These are phyloP conservation scores for Talaromyces sp. DNA, from an alignment of 2,329 filamentous ascomycete genomes.

Conservation along the genomic window DNA sequence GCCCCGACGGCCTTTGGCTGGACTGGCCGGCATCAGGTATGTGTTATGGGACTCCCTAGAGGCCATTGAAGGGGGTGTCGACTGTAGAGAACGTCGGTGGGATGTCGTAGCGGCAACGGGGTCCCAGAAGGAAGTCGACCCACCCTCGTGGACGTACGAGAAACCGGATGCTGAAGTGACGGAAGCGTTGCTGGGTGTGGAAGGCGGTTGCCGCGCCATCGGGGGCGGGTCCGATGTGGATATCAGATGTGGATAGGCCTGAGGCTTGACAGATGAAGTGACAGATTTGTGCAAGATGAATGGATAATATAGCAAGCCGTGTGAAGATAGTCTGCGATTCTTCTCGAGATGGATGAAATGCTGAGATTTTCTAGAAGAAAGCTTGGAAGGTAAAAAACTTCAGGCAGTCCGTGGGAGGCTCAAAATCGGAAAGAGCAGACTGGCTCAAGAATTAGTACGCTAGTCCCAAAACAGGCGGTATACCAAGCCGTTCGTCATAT, in stretches of 20 bases:
- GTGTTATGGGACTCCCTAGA: slow-evolving; percentile 61
- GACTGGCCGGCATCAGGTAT: slow-evolving; percentile 87
- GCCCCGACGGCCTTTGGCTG: slow-evolving; percentile 61
- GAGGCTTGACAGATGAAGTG: neutral
- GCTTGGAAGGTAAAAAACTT: neutral
- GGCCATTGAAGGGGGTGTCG: slow-evolving; percentile 30
- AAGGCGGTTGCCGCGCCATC: slow-evolving; percentile 32
- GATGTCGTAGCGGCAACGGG: slow-evolving; percentile 22
- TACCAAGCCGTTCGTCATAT: neutral
- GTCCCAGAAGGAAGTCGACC: slow-evolving; percentile 26
- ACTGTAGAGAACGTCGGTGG: slow-evolving; percentile 26
- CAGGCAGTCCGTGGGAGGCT: slow-evolving; percentile 30
- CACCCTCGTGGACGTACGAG: slow-evolving; percentile 32
- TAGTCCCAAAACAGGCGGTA: neutral
- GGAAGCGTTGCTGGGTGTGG: slow-evolving; percentile 25
- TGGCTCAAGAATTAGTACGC: neutral
- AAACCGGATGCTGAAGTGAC: slow-evolving; percentile 21
- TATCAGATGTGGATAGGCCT: slow-evolving; percentile 7
- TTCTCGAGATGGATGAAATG: neutral
- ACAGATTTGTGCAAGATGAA: neutral
- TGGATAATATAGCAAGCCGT: neutral
- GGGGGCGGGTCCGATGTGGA: slow-evolving; percentile 19
- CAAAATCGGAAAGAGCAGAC: slow-evolving; percentile 41
- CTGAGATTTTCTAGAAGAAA: neutral
- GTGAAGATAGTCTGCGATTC: neutral